phyloP scores from a whole-genome alignment of 2,329 filamentous ascomycete species.

The Cadophora sp. region DNA sequence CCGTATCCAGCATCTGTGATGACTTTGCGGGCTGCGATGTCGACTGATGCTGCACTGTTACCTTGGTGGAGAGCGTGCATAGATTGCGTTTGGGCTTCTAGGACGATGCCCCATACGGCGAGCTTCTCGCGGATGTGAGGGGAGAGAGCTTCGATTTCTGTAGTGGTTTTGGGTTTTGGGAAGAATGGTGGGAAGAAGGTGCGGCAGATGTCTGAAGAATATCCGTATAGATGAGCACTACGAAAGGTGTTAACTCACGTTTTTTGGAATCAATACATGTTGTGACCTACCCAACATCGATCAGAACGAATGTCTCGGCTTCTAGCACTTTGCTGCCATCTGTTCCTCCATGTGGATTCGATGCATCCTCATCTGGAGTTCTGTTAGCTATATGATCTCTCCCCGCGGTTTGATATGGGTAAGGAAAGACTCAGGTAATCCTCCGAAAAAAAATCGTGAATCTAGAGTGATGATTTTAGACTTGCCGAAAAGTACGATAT shows the following conservation, averaged over 20 bases:
- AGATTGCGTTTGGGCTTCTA: slow-evolving; percentile 66
- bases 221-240: slow-evolving; percentile 64
- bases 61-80: slow-evolving; percentile 57
- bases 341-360: slow-evolving; percentile 50
- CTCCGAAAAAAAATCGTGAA: background rate
- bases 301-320: slow-evolving; percentile 63
- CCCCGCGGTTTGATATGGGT: background rate
- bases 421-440: background rate
- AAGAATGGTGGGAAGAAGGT: slow-evolving; percentile 60
- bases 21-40: slow-evolving; percentile 63
- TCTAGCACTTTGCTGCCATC: slow-evolving; percentile 57
- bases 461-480: background rate
- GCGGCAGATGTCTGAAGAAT: slow-evolving; percentile 68
- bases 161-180: slow-evolving; percentile 36
- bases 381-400: slow-evolving; percentile 23
- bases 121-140: slow-evolving; percentile 54
- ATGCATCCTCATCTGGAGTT: slow-evolving; percentile 47
- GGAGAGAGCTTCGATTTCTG: slow-evolving; percentile 28
- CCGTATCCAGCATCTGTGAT: slow-evolving; percentile 66
- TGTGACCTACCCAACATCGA: slow-evolving; percentile 59
- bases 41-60: slow-evolving; percentile 63
- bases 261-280: background rate
- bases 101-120: slow-evolving; percentile 64
- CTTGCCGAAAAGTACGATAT: slow-evolving; percentile 65
- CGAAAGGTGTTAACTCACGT: background rate